Conservation (phyloP, 495 filamentous ascomycete species). For the Aspergillus baeticus region DNA sequence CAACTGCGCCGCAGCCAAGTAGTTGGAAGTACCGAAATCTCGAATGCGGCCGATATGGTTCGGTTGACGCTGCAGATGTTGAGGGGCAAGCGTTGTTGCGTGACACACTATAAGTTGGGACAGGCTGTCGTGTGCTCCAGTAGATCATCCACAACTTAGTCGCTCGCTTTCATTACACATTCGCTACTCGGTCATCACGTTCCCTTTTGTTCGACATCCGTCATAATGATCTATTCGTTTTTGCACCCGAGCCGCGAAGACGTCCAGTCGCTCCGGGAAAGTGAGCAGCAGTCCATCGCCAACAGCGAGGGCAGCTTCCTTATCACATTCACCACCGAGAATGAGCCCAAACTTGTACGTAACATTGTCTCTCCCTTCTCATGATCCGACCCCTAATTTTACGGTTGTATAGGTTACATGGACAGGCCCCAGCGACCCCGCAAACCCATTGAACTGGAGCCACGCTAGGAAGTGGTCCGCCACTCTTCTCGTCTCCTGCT, state of each 20-base stretch:
- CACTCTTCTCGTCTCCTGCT: slow-evolving; percentile 5
- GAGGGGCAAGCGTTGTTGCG: neutral
- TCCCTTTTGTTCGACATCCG: neutral
- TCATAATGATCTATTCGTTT: neutral
- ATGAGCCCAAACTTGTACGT: slow-evolving; percentile 3
- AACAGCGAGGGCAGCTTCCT: neutral
- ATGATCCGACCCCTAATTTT: too few relatives aligned
- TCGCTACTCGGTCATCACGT: neutral
- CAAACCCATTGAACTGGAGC: slow-evolving; percentile 14
- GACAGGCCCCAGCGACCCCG: slow-evolving; percentile 6
- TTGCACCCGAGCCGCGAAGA: neutral
- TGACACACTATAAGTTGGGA: neutral
- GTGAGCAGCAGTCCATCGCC: neutral
- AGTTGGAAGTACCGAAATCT: neutral
- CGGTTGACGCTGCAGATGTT: too few relatives aligned
- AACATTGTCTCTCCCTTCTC: neutral
- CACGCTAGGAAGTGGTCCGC: slow-evolving; percentile 5
- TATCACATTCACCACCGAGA: neutral
- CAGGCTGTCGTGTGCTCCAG: too few relatives aligned
- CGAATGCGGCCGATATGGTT: too few relatives aligned
- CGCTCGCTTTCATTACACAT: neutral
- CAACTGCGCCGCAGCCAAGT: slow-evolving; percentile 4
- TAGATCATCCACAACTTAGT: neutral
- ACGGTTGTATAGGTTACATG: slow-evolving; percentile 6
- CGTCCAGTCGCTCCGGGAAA: neutral